Evolutionary conservation across 179 eudicot species (phyloP).

Genomic region (Silene noctiflora): DNA sequence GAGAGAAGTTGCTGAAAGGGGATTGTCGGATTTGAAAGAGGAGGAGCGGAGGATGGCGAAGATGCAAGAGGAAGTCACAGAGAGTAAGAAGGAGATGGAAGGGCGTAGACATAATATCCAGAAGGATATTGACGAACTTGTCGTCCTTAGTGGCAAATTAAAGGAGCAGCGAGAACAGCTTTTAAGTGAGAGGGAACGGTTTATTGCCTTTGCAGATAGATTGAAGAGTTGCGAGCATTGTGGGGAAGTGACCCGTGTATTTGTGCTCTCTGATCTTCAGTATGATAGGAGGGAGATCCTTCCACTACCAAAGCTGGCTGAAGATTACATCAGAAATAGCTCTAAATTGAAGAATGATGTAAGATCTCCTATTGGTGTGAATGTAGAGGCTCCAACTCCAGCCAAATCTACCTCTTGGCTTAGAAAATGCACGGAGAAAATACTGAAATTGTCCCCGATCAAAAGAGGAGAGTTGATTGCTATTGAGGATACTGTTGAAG

Average conservation of each 20-base stretch:
- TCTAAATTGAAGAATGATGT: conserved; percentile 37
- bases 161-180: conserved; percentile 67
- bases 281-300: conserved; percentile 42
- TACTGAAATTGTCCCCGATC: conserved; percentile 58
- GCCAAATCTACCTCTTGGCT: conserved; percentile 67
- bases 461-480: conserved; percentile 49
- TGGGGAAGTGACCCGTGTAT: conserved; percentile 54
- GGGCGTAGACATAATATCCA: conserved; percentile 64
- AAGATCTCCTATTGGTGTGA: conserved; percentile 36
- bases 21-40: conserved; percentile 52
- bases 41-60: conserved; percentile 52
- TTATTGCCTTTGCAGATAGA: conserved; percentile 59
- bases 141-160: conserved; percentile 55
- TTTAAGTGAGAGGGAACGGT: conserved; percentile 56
- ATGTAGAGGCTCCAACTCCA: conserved; percentile 45
- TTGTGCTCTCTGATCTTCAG: conserved; percentile 62
- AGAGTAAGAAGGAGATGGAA: conserved; percentile 64
- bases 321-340: conserved; percentile 41
- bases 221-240: conserved; percentile 61
- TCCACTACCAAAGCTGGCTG: conserved; percentile 49
- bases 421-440: conserved; percentile 59
- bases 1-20: conserved; percentile 50
- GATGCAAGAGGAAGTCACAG: conserved; percentile 49
- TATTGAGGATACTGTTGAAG: conserved; percentile 35
- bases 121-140: conserved; percentile 74